Evolutionary conservation across 805 yeast genomes (phyloP).

Genomic region (Zygosaccharomyces rouxii): DNA sequence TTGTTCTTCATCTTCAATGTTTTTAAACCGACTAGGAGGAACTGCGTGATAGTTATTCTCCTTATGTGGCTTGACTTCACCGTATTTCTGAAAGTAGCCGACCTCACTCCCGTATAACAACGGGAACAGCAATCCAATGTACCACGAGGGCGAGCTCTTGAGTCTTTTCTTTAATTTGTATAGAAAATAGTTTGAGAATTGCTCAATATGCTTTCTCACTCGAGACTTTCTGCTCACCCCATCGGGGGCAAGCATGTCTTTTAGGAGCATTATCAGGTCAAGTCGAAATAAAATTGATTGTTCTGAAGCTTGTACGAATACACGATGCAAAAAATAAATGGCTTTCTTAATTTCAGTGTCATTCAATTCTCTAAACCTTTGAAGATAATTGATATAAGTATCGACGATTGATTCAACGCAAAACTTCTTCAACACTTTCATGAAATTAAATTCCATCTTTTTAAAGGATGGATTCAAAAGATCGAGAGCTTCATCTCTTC

Average conservation of each 20-base stretch:
- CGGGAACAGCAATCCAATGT: conserved; percentile 64
- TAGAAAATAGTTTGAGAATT: conserved; percentile 63
- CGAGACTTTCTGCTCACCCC: conserved; percentile 45
- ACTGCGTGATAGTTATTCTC: conserved; percentile 16
- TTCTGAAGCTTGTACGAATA: conserved; percentile 59
- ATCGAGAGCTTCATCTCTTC: conserved; percentile 34
- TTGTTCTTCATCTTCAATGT: conserved; percentile 22
- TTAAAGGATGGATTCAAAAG: conserved; percentile 17
- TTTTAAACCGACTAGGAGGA: conserved; percentile 24
- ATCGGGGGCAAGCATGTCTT: conserved; percentile 48
- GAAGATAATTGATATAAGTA: conserved; percentile 59
- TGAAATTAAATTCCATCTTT: conserved; percentile 21
- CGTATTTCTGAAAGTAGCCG: conserved; percentile 42
- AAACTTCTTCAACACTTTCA: conserved; percentile 22
- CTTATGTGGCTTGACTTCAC: conserved; percentile 34
- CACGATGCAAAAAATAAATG: conserved; percentile 64
- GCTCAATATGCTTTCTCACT: conserved; percentile 56
- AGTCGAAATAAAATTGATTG: conserved; percentile 58
- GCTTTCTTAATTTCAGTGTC: conserved; percentile 58
- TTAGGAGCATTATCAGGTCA: conserved; percentile 63
- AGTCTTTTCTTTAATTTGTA: conserved; percentile 48
- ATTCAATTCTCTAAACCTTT: conserved; percentile 56
- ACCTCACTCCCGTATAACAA: conserved; percentile 45
- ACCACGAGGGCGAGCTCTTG: conserved; percentile 49
- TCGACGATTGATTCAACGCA: conserved; percentile 53